Evolutionary conservation across 306 rosid genomes (phyloP).

Genomic region (Lupinus albus): DNA sequence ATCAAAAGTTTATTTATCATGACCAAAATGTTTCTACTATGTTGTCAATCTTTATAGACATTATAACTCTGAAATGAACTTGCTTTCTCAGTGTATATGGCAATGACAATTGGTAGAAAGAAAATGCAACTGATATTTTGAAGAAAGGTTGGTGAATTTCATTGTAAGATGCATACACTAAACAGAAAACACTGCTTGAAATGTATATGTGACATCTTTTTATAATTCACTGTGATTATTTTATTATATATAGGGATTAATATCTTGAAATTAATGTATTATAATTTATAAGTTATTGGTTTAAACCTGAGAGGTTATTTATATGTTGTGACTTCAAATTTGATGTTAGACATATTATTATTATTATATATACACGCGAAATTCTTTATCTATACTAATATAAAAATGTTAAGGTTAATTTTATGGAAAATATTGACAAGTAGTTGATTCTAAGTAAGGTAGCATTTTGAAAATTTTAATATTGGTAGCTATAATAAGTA

Average conservation of each 20-base stretch:
- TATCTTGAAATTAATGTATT: constrained; percentile 6
- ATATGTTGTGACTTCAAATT: not conserved
- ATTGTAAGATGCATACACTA: constrained; percentile 21
- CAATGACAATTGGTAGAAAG: not conserved
- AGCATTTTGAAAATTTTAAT: too few relatives aligned
- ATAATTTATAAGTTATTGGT: not conserved
- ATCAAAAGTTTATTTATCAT: constrained; percentile 18
- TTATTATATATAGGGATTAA: not conserved
- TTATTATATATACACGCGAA: too few relatives aligned
- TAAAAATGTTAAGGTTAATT: too few relatives aligned
- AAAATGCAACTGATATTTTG: not conserved
- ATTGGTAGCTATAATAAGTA: too few relatives aligned
- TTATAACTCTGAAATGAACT: constrained; percentile 28
- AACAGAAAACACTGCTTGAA: constrained; percentile 1
- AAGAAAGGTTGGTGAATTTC: constrained; percentile 37
- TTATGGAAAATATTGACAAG: too few relatives aligned
- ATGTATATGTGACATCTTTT: constrained; percentile 27
- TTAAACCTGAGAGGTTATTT: not conserved
- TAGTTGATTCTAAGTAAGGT: too few relatives aligned
- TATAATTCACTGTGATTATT: constrained; percentile 22
- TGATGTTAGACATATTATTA: not conserved
- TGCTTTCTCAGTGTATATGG: constrained; percentile 28
- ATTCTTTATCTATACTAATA: too few relatives aligned
- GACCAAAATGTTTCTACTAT: constrained; percentile 39
- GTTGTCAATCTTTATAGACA: constrained; percentile 30